A percentile compares a stretch with the other conserved stretches of the same genome.
Conservation (phyloP, 495 filamentous ascomycete genomes). For the Bacidia gigantensis region DNA sequence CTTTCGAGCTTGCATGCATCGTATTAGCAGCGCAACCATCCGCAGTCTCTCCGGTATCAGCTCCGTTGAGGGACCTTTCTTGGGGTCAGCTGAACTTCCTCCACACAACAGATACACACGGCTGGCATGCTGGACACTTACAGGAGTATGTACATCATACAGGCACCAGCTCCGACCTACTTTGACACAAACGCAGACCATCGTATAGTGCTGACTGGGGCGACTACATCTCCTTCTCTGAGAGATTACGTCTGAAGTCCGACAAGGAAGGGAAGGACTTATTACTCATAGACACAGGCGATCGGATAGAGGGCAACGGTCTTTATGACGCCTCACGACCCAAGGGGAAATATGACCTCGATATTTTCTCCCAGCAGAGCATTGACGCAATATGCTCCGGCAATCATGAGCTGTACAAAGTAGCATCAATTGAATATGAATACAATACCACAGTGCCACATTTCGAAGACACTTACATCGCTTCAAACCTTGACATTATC, state of each 20-base stretch:
- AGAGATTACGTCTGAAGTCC: conserved; percentile 63
- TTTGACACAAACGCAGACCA: conserved; percentile 36
- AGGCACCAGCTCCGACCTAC: background rate
- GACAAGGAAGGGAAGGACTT: conserved; percentile 69
- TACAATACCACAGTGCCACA: conserved; percentile 64
- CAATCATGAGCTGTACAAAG: conserved; percentile 90
- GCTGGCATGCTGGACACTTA: conserved; percentile 89
- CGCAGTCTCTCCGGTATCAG: conserved; percentile 63
- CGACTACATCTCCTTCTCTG: conserved; percentile 88
- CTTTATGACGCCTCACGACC: conserved; percentile 86
- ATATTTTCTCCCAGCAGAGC: conserved; percentile 67
- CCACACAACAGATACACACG: conserved; percentile 88
- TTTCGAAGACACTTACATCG: conserved; percentile 62
- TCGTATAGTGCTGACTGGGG: conserved; percentile 95
- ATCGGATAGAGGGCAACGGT: conserved; percentile 88
- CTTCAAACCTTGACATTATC: conserved; percentile 86
- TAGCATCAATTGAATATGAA: conserved; percentile 60
- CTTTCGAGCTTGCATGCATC: conserved; percentile 18
- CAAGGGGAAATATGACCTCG: conserved; percentile 74
- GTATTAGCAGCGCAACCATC: conserved; percentile 57
- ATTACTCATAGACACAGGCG: conserved; percentile 83
- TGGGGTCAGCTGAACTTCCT: conserved; percentile 94
- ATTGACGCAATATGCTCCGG: conserved; percentile 81
- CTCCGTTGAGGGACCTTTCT: conserved; percentile 65
- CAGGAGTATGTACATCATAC: conserved; percentile 47